Evolutionary conservation across 176 grass and related monocot genomes (phyloP).

Genomic region (Triticum dicoccoides): DNA sequence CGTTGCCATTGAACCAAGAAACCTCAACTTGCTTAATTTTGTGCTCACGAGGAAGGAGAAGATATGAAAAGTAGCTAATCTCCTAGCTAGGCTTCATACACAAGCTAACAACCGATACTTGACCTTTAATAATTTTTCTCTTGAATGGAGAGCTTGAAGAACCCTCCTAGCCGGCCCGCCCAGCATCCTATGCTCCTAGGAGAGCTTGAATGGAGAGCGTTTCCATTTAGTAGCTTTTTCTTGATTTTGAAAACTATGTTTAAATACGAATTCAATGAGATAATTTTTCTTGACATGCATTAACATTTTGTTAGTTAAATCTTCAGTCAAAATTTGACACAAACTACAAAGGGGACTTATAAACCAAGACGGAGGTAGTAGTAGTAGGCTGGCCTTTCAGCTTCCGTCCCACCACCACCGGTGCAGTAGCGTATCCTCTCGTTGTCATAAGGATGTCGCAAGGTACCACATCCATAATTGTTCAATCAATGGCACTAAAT

Average conservation of each 20-base stretch:
- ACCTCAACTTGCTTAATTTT: not conserved
- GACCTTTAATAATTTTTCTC: not conserved
- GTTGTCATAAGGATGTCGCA: not conserved
- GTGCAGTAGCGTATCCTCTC: not conserved
- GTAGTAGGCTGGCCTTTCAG: not conserved
- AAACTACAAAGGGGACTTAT: too few species aligned
- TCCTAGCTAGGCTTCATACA: not conserved
- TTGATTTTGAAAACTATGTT: too few species aligned
- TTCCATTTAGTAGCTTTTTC: too few species aligned
- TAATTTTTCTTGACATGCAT: too few species aligned
- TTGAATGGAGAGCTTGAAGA: not conserved
- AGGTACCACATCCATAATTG: not conserved
- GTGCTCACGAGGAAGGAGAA: not conserved
- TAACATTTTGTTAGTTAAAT: too few species aligned
- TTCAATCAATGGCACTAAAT: not conserved
- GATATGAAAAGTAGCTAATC: not conserved
- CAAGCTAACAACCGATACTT: not conserved
- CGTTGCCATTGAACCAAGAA: not conserved
- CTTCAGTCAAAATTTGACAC: too few species aligned
- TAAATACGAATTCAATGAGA: too few species aligned
- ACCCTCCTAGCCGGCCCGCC: not conserved
- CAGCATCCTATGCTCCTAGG: not conserved
- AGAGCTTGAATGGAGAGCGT: not conserved
- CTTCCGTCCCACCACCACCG: slow-evolving; percentile 12
- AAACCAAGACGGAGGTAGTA: too few species aligned